phyloP scores from a whole-genome alignment of 225 moss, liverwort and hornwort genomes.

The Bryoerythrophyllum caledonicum region DNA sequence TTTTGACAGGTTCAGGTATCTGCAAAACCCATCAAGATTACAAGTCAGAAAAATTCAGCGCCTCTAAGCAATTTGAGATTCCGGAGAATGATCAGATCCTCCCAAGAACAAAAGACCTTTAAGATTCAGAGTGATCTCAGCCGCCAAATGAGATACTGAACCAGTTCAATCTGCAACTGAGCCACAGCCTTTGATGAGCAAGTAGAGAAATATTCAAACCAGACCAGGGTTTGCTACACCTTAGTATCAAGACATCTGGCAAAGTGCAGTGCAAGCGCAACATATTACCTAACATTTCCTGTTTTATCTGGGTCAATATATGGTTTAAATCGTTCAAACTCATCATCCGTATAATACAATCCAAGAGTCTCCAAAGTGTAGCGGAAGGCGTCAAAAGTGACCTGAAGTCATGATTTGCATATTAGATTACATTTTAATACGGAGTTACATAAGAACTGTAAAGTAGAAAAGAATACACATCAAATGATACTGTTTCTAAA shows the following conservation, averaged over 20 bases:
- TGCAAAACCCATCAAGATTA: constrained; percentile 20
- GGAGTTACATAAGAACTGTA: not conserved
- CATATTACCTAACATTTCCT: constrained; percentile 41
- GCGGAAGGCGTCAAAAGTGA: constrained; percentile 53
- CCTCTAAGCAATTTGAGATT: not conserved
- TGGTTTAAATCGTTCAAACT: constrained; percentile 40
- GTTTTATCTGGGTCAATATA: constrained; percentile 44
- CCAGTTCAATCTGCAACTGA: not conserved
- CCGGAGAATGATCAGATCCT: not conserved
- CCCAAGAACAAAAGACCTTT: not conserved
- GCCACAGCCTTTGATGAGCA: not conserved
- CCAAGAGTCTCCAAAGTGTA: constrained; percentile 57
- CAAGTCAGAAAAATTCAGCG: not conserved
- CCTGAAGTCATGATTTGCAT: constrained; percentile 3
- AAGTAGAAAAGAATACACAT: not conserved
- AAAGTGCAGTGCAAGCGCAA: not conserved
- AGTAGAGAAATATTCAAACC: not conserved
- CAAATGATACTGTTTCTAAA: not conserved
- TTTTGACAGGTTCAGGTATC: constrained; percentile 48
- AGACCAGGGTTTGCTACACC: not conserved
- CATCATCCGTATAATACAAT: constrained; percentile 46
- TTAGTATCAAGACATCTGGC: not conserved
- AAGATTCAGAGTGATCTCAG: not conserved
- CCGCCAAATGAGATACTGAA: not conserved
- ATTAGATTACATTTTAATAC: not conserved